Evolutionary conservation across 495 filamentous ascomycete species (phyloP), one percentile per base, ranked within the genome.

Genomic region (Xylaria acuta): DNA sequence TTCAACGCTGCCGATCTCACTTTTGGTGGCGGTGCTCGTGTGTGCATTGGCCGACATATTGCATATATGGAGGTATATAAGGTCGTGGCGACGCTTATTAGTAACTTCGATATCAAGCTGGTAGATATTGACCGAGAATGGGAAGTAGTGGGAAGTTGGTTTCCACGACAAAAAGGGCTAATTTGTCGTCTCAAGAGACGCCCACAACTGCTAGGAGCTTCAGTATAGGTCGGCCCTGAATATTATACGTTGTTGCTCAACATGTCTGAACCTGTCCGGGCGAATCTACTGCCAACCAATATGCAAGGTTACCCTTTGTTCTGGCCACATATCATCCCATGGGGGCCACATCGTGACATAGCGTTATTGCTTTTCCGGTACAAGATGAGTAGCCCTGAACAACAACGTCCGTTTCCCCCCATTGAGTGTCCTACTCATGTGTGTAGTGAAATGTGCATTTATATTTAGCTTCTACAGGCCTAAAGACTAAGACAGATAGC

Each of bases 31-130:
- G 84, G 84, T 0, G 77, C 71, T 40, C 76, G 82, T 9, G 72
- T 75, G 1, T 86, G 84, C 54, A 76, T 85, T 30, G 84, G 84
- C 8, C 82, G 81, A 76, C 75, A 83, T 72, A 59, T 86, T 9
- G 81, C 69, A 16, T 60, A 82, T n/a, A 43, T 84, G 67, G 80
- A 86, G 72, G 75, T 82, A 12, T 85, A 83, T 59, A 85, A 85
- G 71, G 74, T 83, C n/a, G 70, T 86, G 22, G 76, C 83, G 5
- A 82, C 78, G 56, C 73, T 83, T 7, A 69, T 79, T 36, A 67
- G 70, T 45, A 67, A 62, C 22, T 85, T 79, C 65, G 74, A 83
- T 41, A 73, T 83, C 18, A 70, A 77, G 68, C 74, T 83, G 58
- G 80, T 72, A 54, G 58, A 81, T 66, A 76, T 75, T 0, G 64